These are phyloP conservation scores for Claviceps sp. DNA, from an alignment of 2,329 filamentous ascomycete species.

Conservation along the genomic window DNA sequence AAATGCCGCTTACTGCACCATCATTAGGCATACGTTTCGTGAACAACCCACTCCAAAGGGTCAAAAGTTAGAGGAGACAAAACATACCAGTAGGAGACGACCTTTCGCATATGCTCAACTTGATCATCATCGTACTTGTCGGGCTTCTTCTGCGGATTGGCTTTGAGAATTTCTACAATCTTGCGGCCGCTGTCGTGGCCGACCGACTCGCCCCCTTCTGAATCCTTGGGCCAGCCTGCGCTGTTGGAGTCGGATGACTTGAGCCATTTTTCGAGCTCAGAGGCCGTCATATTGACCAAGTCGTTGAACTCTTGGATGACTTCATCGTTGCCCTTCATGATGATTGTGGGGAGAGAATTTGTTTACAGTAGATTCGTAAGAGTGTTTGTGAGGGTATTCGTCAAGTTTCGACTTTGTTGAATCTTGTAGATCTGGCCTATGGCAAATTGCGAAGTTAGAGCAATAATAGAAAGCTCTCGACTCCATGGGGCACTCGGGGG, in stretches of 20 bases:
- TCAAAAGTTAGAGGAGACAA: background rate
- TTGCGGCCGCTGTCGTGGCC: slow-evolving; percentile 51
- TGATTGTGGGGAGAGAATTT: slow-evolving; percentile 3
- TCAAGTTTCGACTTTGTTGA: too few species aligned
- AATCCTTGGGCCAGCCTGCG: slow-evolving; percentile 47
- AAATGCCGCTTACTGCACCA: slow-evolving; percentile 43
- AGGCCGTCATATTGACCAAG: slow-evolving; percentile 51
- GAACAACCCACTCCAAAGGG: too few species aligned
- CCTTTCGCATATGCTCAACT: slow-evolving; percentile 46
- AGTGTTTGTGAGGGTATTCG: background rate
- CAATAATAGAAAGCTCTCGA: background rate
- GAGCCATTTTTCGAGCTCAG: slow-evolving; percentile 49
- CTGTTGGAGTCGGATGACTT: slow-evolving; percentile 41
- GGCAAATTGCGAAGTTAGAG: background rate
- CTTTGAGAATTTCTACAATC: slow-evolving; percentile 49
- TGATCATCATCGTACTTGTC: slow-evolving; percentile 42
- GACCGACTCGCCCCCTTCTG: slow-evolving; percentile 44
- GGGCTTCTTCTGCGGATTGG: slow-evolving; percentile 44
- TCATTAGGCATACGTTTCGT: background rate
- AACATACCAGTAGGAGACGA: slow-evolving; percentile 44
- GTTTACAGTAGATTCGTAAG: background rate
- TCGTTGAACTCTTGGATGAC: slow-evolving; percentile 47
- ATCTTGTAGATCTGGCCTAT: too few species aligned
- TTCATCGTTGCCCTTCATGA: slow-evolving; percentile 14
- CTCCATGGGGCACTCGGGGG: background rate